Evolutionary conservation across 257 asterid genomes (phyloP), one percentile per base, ranked within the genome.

Genomic region (Lantana camara): DNA sequence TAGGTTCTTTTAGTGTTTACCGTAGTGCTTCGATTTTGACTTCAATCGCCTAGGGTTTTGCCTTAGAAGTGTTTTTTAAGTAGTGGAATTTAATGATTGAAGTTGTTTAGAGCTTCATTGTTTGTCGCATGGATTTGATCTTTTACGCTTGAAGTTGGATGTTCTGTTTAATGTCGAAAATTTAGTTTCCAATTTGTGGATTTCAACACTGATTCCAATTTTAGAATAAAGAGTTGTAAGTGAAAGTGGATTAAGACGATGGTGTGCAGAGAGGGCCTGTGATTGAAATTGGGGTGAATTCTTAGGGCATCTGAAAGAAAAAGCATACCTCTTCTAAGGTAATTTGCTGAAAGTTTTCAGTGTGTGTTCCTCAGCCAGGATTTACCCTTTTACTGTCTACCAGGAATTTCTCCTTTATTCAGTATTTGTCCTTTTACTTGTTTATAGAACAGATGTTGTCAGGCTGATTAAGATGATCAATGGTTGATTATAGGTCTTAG

Each of bases 1-100:
- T 74, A 77, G 81, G 75, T 74, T 70, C 69, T 27, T 27, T 50
- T 52, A 51, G 51, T 51, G 24, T 60, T 66, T 63, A 23, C 38
- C 59, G 68, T 59, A 10, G 61, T 49, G 60, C 51, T 78, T 71
- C 50, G 57, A 66, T 62, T 64, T 71, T 64, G 74, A 62, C 66
- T 60, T 61, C 46, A 57, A 32, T 71, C 29, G 15, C 15, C 55
- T 65, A 49, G 65, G 40, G 14, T 65, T 74, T 75, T 61, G 19
- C 35, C 42, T 54, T 41, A 15, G 67, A 13, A 51, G 10, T n/a
- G n/a, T 63, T 49, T 27, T 3, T 37, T 16, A 14, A 44, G 54
- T 53, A 52, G 64, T 52, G 62, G 44, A 30, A 51, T 71, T 27
- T 51, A 44, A 50, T 77, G 58, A 24, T 65, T 21, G 60, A 30